These are phyloP conservation scores for Aspergillus bombycis DNA, from an alignment of 2,329 filamentous ascomycete genomes.

Conservation along the genomic window DNA sequence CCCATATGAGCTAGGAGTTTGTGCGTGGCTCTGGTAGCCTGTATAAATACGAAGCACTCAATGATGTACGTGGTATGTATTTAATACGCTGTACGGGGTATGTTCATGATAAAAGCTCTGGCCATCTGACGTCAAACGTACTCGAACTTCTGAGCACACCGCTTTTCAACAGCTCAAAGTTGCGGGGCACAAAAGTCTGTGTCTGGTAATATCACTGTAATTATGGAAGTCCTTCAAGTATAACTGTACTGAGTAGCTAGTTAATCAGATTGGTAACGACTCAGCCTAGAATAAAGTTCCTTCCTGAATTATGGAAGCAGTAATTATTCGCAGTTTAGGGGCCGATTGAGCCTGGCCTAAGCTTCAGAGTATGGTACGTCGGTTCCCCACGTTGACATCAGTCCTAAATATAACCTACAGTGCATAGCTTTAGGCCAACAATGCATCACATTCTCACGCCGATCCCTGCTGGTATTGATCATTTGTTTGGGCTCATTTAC, in stretches of 20 bases:
- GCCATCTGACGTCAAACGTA: slow-evolving; percentile 25
- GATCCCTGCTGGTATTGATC: background rate
- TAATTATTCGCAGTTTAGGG: too few species aligned
- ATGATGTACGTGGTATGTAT: background rate
- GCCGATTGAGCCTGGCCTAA: background rate
- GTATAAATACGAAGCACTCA: background rate
- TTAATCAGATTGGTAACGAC: background rate
- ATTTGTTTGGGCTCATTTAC: background rate
- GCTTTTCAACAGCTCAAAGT: slow-evolving; percentile 14
- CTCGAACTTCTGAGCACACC: slow-evolving; percentile 17
- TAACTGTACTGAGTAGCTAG: background rate
- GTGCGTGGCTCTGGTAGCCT: background rate
- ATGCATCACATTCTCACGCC: background rate
- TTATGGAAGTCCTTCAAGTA: background rate
- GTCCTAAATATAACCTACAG: background rate
- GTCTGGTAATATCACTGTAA: background rate
- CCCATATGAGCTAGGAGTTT: background rate
- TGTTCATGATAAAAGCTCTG: slow-evolving; percentile 12
- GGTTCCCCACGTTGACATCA: background rate
- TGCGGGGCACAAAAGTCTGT: background rate
- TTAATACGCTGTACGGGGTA: too few species aligned
- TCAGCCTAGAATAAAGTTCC: background rate
- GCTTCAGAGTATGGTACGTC: background rate
- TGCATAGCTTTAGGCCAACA: background rate
- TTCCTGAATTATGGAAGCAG: background rate